Conservation (phyloP, 805 yeast genomes). For the Nakazawaea anatomiae region DNA sequence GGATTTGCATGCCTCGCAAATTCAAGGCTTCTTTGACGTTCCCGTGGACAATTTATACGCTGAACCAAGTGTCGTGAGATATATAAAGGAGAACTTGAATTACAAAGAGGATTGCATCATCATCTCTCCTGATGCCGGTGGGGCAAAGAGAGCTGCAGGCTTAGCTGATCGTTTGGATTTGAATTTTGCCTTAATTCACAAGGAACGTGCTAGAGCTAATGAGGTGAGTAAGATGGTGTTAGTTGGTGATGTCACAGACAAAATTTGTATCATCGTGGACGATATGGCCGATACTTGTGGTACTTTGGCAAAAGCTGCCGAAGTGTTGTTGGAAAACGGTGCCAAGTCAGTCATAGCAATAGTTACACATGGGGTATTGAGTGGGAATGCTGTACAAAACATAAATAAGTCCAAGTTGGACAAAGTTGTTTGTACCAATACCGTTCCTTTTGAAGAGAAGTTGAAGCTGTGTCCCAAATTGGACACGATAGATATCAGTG, state of each 20-base stretch:
- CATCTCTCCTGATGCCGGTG: slow-evolving; percentile 87
- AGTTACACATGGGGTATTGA: slow-evolving; percentile 76
- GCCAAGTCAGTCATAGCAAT: slow-evolving; percentile 75
- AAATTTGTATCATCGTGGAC: slow-evolving; percentile 73
- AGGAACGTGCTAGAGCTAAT: slow-evolving; percentile 78
- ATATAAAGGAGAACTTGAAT: slow-evolving; percentile 58
- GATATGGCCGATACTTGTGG: slow-evolving; percentile 93
- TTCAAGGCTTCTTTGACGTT: slow-evolving; percentile 78
- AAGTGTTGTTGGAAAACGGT: slow-evolving; percentile 58
- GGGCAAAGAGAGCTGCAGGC: slow-evolving; percentile 85
- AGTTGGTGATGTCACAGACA: slow-evolving; percentile 77
- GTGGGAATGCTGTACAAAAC: slow-evolving; percentile 69
- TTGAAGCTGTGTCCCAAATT: slow-evolving; percentile 52
- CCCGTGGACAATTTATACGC: slow-evolving; percentile 85
- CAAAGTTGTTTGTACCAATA: slow-evolving; percentile 72
- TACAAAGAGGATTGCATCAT: slow-evolving; percentile 56
- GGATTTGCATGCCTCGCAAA: slow-evolving; percentile 87
- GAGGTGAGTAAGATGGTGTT: slow-evolving; percentile 81
- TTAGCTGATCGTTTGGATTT: slow-evolving; percentile 74
- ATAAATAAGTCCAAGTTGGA: slow-evolving; percentile 63
- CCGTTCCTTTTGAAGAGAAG: slow-evolving; percentile 72
- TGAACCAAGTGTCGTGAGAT: slow-evolving; percentile 74
- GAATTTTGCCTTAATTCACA: slow-evolving; percentile 79
- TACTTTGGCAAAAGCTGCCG: slow-evolving; percentile 78
- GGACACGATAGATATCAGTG: slow-evolving; percentile 64